Conservation (phyloP, 2,329 filamentous ascomycete species). For the Fusarium marasasianum region DNA sequence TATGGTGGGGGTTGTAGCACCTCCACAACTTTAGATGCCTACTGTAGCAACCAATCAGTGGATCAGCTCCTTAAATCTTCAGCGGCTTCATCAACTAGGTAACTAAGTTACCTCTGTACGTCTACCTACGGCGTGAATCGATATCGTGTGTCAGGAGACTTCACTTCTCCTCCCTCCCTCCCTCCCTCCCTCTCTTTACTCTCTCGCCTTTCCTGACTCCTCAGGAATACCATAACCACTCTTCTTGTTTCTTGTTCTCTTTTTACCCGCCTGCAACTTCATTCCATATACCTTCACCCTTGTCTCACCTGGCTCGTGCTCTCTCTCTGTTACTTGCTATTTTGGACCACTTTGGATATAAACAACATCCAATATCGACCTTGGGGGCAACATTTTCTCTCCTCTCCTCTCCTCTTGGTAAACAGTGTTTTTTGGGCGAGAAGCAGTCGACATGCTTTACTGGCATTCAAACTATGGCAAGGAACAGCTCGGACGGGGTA, state of each 20-base stretch:
- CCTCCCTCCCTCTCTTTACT: not conserved
- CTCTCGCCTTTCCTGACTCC: not conserved
- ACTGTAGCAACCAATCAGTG: conserved; percentile 12
- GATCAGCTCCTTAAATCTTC: conserved; percentile 9
- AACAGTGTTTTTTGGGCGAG: conserved; percentile 6
- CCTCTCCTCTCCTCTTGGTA: not conserved
- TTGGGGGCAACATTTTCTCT: not conserved
- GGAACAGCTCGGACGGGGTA: conserved; percentile 45
- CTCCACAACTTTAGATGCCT: not conserved
- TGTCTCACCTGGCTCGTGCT: conserved; percentile 25
- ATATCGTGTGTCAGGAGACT: conserved; percentile 4
- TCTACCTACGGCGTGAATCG: conserved; percentile 12
- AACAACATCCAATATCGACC: conserved; percentile 8
- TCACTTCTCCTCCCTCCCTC: not conserved
- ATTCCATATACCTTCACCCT: not conserved
- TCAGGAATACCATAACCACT: not conserved
- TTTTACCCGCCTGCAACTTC: not conserved
- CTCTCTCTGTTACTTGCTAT: conserved; percentile 8
- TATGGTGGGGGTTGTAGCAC: conserved; percentile 14
- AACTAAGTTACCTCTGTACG: not conserved
- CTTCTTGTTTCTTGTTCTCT: not conserved
- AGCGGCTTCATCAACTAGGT: conserved; percentile 13
- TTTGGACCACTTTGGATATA: conserved; percentile 10
- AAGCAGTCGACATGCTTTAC: conserved; percentile 38
- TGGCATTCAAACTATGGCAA: conserved; percentile 39